Evolutionary conservation across 495 filamentous ascomycete species (phyloP).

Genomic region (Daldinia decipiens): DNA sequence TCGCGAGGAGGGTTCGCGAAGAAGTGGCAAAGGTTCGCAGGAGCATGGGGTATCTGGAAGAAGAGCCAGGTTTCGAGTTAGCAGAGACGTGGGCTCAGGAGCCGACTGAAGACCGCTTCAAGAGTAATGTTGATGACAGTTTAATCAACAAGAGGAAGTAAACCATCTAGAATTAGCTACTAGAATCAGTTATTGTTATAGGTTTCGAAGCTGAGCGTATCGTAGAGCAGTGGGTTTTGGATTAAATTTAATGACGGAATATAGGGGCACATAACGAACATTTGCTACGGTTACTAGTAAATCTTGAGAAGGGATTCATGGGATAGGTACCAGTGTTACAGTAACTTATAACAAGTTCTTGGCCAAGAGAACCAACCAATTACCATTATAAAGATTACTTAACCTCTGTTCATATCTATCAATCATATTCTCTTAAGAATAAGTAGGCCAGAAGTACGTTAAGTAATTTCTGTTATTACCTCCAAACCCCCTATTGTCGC

Average conservation of each 20-base stretch:
- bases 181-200: no score
- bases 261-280: not conserved
- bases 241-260: not conserved
- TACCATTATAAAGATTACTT: no score
- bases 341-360: no score
- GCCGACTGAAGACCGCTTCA: conserved; percentile 53
- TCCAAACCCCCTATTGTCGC: no score
- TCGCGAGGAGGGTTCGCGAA: conserved; percentile 77
- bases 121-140: conserved; percentile 60
- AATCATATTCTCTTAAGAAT: no score
- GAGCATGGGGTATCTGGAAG: conserved; percentile 76
- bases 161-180: not conserved
- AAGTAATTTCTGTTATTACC: no score
- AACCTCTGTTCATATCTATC: no score
- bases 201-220: not conserved
- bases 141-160: conserved; percentile 53
- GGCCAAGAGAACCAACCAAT: no score
- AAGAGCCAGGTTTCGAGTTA: conserved; percentile 58
- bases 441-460: no score
- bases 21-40: conserved; percentile 81
- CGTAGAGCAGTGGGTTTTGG: not conserved
- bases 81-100: conserved; percentile 61
- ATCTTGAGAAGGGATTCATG: no score
- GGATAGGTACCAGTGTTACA: no score
- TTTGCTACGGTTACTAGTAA: not conserved